Evolutionary conservation across 2,329 filamentous ascomycete genomes (phyloP), one percentile per base, ranked within the genome.

Genomic region (Aspergillus hortae): DNA sequence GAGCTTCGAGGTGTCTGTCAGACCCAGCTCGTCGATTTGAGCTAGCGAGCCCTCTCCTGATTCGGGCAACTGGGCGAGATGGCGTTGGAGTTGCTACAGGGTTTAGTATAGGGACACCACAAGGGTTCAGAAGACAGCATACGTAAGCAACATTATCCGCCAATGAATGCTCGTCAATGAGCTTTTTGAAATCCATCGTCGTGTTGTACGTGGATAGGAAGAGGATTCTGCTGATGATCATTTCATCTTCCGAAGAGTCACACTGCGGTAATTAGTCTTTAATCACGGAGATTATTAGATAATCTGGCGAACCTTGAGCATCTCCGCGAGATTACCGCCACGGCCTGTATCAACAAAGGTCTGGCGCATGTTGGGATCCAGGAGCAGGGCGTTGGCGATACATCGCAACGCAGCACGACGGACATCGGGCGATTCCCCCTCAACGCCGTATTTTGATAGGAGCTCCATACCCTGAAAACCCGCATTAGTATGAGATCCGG

Each of bases 1-100:
- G 38, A 97, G 79, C 65, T 95, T 96, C 46, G 94, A 75, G 0
- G 88, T 92, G 69, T 97, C 92, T 7, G 79, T 80, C 35, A 97
- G 78, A 0, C 92, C 90, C 83, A 92, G 84, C 53, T 88, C 84
- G 57, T 88, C 84, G 80, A 92, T 68, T 50, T 67, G 64, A 3
- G 67, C 60, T 32, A 70, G 60, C 19, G 69, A 62, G 46, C 60
- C 70, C 54, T 63, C 63, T 44, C 65, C 65, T 5, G 60, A 67
- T 48, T 74, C 74, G 4, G 75, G 75, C 56, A 80, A 82, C 61
- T 75, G 71, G 55, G 79, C 81, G 5, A 82, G 82, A 72, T 96
- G 92, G 4, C 86, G 84, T 38, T 76, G 71, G 33, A 96, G 76
- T 64, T 90, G 89, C 64, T 79, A 58, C 25, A 42, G 12, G 19